Conservation (phyloP, 768 basidiomycete species). For the Austroboletus eburneus region DNA sequence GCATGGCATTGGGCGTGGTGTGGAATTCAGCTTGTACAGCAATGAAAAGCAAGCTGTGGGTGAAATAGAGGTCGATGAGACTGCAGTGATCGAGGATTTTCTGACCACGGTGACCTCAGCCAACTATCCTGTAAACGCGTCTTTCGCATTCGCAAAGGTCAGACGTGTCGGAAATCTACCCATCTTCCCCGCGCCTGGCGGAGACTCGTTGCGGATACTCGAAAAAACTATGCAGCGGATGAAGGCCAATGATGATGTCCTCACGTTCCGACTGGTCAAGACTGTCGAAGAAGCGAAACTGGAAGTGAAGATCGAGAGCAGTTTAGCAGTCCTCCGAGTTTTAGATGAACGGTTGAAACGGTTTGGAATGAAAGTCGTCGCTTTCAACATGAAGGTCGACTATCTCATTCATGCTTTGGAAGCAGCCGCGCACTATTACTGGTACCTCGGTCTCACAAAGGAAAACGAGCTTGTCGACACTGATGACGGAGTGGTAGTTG, state of each 20-base stretch:
- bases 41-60: no score
- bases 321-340: neutral
- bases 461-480: neutral
- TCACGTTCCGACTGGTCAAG: neutral
- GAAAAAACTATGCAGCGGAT: neutral
- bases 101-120: no score
- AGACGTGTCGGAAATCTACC: constrained; percentile 2
- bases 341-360: neutral
- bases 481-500: constrained; percentile 2
- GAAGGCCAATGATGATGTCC: no score
- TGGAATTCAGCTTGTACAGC: no score
- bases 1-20: no score
- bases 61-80: no score
- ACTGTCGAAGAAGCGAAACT: neutral
- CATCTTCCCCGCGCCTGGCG: neutral
- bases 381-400: neutral
- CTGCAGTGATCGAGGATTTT: no score
- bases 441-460: constrained; percentile 18
- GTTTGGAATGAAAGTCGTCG: constrained; percentile 2
- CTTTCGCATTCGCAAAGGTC: neutral
- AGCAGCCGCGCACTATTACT: constrained; percentile 18
- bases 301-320: neutral
- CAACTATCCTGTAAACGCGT: no score
- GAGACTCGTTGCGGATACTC: neutral
- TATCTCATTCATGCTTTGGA: neutral